These are phyloP conservation scores for Diutina rugosa DNA, from an alignment of 1,139 yeast species.

Conservation along the genomic window DNA sequence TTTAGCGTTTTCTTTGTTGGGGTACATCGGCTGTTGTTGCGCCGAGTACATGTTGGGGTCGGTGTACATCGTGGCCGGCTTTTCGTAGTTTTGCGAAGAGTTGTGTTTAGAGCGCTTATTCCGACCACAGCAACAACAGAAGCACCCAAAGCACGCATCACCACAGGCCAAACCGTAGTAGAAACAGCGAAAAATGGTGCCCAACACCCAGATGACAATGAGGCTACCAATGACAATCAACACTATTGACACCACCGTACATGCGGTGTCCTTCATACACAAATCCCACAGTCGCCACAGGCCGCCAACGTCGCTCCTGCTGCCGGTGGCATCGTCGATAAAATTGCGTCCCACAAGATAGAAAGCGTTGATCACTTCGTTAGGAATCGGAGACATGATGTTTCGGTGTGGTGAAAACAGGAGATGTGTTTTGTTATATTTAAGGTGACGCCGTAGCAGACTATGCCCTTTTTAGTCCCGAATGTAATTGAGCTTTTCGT, in stretches of 20 bases:
- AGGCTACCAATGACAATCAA: conserved; percentile 48
- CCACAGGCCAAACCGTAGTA: conserved; percentile 31
- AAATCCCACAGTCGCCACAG: conserved; percentile 62
- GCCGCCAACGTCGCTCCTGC: conserved; percentile 29
- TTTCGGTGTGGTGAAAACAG: too few relatives aligned
- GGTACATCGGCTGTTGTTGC: conserved; percentile 3
- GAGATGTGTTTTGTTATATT: too few relatives aligned
- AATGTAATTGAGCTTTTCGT: neutral
- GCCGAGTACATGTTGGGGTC: conserved; percentile 26
- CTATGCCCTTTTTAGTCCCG: neutral
- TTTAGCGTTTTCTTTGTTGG: neutral
- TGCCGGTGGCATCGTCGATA: conserved; percentile 6
- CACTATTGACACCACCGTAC: conserved; percentile 68
- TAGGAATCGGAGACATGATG: neutral
- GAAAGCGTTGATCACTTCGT: neutral
- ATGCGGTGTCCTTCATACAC: conserved; percentile 65
- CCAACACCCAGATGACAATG: conserved; percentile 28
- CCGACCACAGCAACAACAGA: conserved; percentile 18
- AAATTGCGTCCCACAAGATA: neutral
- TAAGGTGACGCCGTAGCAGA: neutral
- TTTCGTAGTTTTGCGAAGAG: conserved; percentile 6
- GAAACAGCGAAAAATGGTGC: conserved; percentile 28
- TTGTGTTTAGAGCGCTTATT: conserved; percentile 2
- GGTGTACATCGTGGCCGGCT: conserved; percentile 8
- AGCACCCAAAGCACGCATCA: conserved; percentile 35